A percentile compares a stretch with the other conserved stretches of the same genome.
Conservation (phyloP, 352 stramenopile genomes). For the Globisporangium cederbergense region DNA sequence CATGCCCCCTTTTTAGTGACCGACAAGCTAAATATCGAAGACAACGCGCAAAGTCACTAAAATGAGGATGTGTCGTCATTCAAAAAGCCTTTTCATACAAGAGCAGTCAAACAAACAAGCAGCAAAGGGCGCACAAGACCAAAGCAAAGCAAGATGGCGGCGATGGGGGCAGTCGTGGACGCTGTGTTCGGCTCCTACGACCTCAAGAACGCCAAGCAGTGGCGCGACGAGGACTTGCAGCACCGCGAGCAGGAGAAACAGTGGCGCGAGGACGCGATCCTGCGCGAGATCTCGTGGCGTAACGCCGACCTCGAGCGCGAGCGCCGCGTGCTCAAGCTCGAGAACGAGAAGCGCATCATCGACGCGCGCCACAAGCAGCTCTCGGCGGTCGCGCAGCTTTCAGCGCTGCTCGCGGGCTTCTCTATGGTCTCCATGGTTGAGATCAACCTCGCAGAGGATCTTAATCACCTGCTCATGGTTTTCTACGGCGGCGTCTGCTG, state of each 20-base stretch:
- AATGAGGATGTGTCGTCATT: background rate
- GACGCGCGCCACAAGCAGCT: conserved; percentile 68
- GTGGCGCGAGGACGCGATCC: conserved; percentile 73
- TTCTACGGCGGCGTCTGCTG: conserved; percentile 55
- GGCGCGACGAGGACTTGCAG: conserved; percentile 74
- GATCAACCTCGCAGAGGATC: conserved; percentile 42
- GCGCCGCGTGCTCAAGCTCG: conserved; percentile 67
- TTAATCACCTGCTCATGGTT: conserved; percentile 50
- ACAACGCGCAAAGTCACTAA: no score
- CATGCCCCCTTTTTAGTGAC: no score
- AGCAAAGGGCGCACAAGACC: background rate
- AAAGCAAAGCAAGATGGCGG: conserved; percentile 28
- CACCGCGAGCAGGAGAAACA: conserved; percentile 77
- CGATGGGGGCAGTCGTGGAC: conserved; percentile 61
- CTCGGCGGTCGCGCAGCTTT: conserved; percentile 55
- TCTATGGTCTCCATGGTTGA: conserved; percentile 75
- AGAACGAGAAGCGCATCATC: conserved; percentile 76
- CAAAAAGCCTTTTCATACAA: background rate
- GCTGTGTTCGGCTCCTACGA: conserved; percentile 84
- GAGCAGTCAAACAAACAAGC: background rate
- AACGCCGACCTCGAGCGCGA: conserved; percentile 68
- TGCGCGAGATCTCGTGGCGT: conserved; percentile 62
- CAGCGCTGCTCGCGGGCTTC: conserved; percentile 65
- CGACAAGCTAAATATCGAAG: no score
- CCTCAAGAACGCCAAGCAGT: conserved; percentile 82